Conservation (phyloP, 306 rosid species). For the Sphenostylis stenocarpa region DNA sequence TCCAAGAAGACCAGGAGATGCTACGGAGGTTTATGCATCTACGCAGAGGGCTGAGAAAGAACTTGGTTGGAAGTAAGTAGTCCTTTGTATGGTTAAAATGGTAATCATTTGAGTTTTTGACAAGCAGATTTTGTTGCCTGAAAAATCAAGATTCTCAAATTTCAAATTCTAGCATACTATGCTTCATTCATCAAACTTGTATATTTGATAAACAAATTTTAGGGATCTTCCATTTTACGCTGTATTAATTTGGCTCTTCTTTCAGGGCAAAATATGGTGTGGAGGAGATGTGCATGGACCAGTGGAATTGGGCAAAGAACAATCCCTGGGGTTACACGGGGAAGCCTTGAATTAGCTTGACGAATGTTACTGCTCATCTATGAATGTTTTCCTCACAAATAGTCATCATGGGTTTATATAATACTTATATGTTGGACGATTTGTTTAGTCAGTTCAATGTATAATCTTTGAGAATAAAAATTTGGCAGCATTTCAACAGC, state of each 20-base stretch:
- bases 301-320: conserved; percentile 93
- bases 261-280: conserved; percentile 58
- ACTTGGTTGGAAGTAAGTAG: conserved; percentile 87
- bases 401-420: conserved; percentile 5
- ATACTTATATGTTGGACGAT: neutral
- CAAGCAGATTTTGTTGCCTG: neutral
- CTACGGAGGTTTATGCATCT: conserved; percentile 88
- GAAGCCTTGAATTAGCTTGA: conserved; percentile 37
- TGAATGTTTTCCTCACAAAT: neutral
- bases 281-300: conserved; percentile 96
- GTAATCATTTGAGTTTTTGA: conserved; percentile 4
- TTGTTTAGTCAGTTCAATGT: neutral
- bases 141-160: conserved; percentile 1
- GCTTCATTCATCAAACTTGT: conserved; percentile 10
- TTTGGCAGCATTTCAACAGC: neutral
- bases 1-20: conserved; percentile 89
- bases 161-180: neutral
- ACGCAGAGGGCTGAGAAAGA: conserved; percentile 81
- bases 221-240: neutral
- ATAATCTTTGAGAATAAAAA: conserved; percentile 1
- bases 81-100: conserved; percentile 2
- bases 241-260: neutral
- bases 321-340: conserved; percentile 81
- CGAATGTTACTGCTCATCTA: conserved; percentile 1
- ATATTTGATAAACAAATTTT: conserved; percentile 19